Evolutionary conservation across 805 yeast species (phyloP), one percentile per base, ranked within the genome.

Genomic region (Debaryomyces hansenii): DNA sequence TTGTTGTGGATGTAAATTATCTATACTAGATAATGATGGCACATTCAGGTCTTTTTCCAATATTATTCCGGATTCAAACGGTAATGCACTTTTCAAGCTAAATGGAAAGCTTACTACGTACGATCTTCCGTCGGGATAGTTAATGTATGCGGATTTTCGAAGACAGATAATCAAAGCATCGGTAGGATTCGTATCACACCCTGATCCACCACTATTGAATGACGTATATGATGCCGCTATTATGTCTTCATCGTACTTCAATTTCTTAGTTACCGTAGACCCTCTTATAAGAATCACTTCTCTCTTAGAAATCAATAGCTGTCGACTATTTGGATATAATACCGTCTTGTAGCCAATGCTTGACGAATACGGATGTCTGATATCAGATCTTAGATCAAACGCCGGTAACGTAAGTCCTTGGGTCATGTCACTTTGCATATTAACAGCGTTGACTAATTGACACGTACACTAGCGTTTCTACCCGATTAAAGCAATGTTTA

Each of bases 51-150:
- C 76, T 33, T 82, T 69, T 55, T 86, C 87, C 18, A 87, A 56
- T 0, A 90, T 66, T 3, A 89, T 58, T 0, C 97, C 97, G 35
- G 79, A 74, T 20, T 80, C 82, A 56, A 82, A 85, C 9, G 85
- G 77, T 49, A 85, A 77, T 1, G 85, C 91, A 21, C 71, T 71
- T 32, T 69, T 73, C 20, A 87, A 75, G 5, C 69, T 67, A 52
- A 90, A 87, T 0, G 97, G 95, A 50, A 90, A 79, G 53, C 82
- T 82, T 9, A 84, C 77, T 1, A 78, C 73, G 47, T 79, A 79
- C 0, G 79, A 71, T 24, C 79, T 73, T 2, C 94, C 94, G 48
- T 78, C 78, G 4, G 66, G 64, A 46, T 78, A 78, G 59, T 85
- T 88, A 1, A 88, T 74, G 48, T 84, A 72, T 0, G 87, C 87